Percentiles rank a stretch among this genome's conserved stretches.
phyloP scores from a whole-genome alignment of 2,329 filamentous ascomycete genomes.

The Epichloe gansuensis region DNA sequence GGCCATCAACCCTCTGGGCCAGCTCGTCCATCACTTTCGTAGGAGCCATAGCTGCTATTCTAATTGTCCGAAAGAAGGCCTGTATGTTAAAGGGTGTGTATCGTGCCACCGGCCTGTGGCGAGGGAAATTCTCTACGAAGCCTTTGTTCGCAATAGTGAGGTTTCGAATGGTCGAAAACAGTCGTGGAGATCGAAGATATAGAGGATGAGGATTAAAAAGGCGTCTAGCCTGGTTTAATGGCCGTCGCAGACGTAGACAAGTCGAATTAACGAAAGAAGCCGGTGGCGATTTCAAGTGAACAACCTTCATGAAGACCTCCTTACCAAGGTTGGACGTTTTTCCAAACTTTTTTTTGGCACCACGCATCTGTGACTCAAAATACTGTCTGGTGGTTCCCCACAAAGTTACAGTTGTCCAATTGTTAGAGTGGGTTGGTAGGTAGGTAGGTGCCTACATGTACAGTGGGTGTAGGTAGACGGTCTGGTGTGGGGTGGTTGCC shows the following conservation, averaged over 20 bases:
- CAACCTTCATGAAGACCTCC: constrained; percentile 5
- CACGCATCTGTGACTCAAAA: constrained; percentile 6
- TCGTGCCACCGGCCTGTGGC: not conserved
- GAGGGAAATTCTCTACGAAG: not conserved
- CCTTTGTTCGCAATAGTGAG: not conserved
- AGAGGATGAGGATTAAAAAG: not conserved
- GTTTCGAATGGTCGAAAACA: not conserved
- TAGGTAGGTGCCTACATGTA: not conserved
- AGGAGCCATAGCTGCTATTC: constrained; percentile 2
- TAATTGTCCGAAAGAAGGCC: not conserved
- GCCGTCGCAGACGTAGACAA: constrained; percentile 1
- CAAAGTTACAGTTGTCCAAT: not conserved
- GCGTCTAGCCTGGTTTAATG: constrained; percentile 2
- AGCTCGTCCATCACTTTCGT: constrained; percentile 4
- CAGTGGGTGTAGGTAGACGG: not conserved
- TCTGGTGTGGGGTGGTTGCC: not conserved
- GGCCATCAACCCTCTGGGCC: constrained; percentile 6
- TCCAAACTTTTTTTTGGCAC: not conserved
- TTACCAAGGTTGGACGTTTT: not conserved
- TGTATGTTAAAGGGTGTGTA: not conserved
- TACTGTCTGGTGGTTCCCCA: not conserved
- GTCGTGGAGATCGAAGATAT: not conserved
- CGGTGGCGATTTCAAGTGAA: not conserved
- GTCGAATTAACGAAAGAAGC: not conserved
- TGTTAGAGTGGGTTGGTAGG: not conserved